Evolutionary conservation across 2,329 filamentous ascomycete genomes (phyloP).

Genomic region (Drechmeria coniospora): DNA sequence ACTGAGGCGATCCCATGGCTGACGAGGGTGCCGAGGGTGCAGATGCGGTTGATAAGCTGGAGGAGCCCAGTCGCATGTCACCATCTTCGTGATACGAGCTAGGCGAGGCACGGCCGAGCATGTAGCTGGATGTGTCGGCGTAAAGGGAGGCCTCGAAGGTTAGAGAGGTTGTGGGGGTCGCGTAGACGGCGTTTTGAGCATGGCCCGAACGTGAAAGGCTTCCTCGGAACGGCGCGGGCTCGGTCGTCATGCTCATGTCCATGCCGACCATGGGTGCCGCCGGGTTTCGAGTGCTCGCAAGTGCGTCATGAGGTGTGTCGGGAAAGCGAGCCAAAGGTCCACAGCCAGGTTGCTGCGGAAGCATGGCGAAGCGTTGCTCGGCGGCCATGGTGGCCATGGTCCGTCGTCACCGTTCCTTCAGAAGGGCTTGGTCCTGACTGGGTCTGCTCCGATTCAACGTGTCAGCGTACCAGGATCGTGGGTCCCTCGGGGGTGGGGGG

Average conservation of each 20-base stretch:
- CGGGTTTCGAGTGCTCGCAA: slow-evolving; percentile 25
- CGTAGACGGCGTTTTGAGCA: slow-evolving; percentile 19
- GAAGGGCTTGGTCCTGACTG: no score
- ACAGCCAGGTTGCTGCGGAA: slow-evolving; percentile 10
- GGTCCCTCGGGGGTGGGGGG: background rate
- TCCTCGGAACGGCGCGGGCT: slow-evolving; percentile 23
- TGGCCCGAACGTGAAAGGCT: slow-evolving; percentile 6
- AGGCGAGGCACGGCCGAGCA: slow-evolving; percentile 33
- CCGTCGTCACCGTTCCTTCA: slow-evolving; percentile 4
- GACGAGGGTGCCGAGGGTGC: slow-evolving; percentile 51
- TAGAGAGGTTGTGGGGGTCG: slow-evolving; percentile 17
- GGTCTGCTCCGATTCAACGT: background rate
- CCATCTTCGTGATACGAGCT: slow-evolving; percentile 33
- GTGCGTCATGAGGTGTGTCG: slow-evolving; percentile 23
- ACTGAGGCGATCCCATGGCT: slow-evolving; percentile 51
- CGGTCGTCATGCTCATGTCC: slow-evolving; percentile 32
- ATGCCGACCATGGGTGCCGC: no score
- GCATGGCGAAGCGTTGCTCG: slow-evolving; percentile 14
- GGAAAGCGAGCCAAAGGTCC: slow-evolving; percentile 32
- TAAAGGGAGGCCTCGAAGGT: slow-evolving; percentile 33
- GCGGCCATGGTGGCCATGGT: slow-evolving; percentile 16
- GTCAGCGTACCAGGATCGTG: background rate
- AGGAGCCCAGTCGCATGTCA: slow-evolving; percentile 35
- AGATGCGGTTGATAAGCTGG: slow-evolving; percentile 44
- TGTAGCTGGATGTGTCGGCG: slow-evolving; percentile 26